These are phyloP conservation scores for Astrothelium macrocarpum DNA, from an alignment of 495 filamentous ascomycete species.

Conservation along the genomic window DNA sequence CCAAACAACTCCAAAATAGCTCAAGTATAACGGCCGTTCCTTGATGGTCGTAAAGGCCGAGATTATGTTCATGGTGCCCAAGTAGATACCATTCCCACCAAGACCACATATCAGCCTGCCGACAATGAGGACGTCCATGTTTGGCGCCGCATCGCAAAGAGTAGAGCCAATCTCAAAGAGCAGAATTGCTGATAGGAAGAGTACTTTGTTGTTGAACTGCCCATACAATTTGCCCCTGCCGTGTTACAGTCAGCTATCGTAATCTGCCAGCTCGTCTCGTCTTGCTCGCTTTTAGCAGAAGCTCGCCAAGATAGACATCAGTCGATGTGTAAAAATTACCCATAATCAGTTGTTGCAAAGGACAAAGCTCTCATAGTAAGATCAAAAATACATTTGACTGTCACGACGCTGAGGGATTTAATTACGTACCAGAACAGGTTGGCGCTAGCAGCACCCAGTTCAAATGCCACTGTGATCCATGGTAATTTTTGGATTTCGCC, in stretches of 20 bases:
- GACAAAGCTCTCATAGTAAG: too few species aligned
- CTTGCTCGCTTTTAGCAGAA: neutral
- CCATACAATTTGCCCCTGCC: conserved; percentile 16
- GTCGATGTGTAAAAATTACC: too few species aligned
- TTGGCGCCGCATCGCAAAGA: conserved; percentile 22
- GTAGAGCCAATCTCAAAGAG: conserved; percentile 23
- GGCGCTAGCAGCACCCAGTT: neutral
- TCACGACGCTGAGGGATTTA: too few species aligned
- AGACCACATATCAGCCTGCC: conserved; percentile 19
- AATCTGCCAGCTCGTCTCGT: too few species aligned
- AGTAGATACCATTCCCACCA: neutral
- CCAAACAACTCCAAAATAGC: neutral
- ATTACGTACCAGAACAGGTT: neutral
- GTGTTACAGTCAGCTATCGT: too few species aligned
- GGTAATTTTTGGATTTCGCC: neutral
- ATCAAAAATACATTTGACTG: too few species aligned
- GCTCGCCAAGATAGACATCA: too few species aligned
- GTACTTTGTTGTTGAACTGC: conserved; percentile 22
- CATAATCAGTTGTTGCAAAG: too few species aligned
- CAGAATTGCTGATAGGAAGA: conserved; percentile 17
- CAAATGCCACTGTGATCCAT: neutral
- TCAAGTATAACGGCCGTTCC: neutral
- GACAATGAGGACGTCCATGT: conserved; percentile 21
- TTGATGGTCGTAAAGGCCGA: neutral
- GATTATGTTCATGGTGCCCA: neutral